Evolutionary conservation across 352 stramenopile species (phyloP), one percentile per base, ranked within the genome.

Genomic region (Globisporangium uncinulatum): DNA sequence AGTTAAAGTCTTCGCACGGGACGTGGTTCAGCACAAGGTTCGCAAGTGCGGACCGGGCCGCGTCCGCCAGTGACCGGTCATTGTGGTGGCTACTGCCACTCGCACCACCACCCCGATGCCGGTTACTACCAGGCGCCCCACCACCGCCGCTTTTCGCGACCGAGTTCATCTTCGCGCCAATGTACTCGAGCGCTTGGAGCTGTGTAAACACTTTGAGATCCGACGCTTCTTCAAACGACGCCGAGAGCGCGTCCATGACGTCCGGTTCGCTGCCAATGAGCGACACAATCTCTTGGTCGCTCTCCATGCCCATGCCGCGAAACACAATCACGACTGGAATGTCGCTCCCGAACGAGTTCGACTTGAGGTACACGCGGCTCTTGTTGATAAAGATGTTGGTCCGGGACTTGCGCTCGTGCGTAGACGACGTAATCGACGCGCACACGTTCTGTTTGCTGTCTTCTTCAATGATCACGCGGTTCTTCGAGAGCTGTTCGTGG

Each of bases 401-500:
- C 37, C 89, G 74, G 46, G 83, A 98, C 79, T 99, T 99, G 59
- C 97, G 86, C 73, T 99, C 97, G 70, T 99, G 95, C 8, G 98
- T 99, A 6, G 97, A 99, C 54, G 92, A 99, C 14, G 97, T 99
- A 62, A 99, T 99, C 46, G 83, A 87, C 15, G 94, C 94, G 62
- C 83, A 95, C 29, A 97, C 79, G 54, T 97, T 94, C 47, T 85
- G 85, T 67, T 95, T 96, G 65, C 62, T 66, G 62, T 99, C 97
- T 69, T 98, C 83, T 76, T 99, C 97, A 48, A 99, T 94, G 71
- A 99, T 99, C 20, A 99, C 95, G 64, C 97, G 85, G 87, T 99
- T 99, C 76, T 99, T 99, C 41, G 85, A 98, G 48, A 99, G 71
- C 71, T 99, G 98, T 59, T 99, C 98, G 73, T 99, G 97, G 70